A percentile compares a stretch with the other conserved stretches of the same genome.
phyloP scores from a whole-genome alignment of 306 rosid genomes.

The Styphnolobium japonicum region DNA sequence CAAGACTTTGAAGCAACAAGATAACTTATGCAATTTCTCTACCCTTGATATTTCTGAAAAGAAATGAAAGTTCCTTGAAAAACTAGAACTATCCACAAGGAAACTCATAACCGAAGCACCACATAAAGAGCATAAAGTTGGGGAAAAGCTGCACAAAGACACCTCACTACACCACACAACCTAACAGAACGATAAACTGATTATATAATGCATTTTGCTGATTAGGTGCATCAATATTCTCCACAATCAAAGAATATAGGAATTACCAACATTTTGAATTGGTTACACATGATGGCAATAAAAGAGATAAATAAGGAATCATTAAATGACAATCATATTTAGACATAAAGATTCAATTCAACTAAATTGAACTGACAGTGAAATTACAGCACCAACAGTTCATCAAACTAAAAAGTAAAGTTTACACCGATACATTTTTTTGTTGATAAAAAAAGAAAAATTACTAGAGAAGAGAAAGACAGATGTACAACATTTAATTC shows the following conservation, averaged over 20 bases:
- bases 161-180: constrained; percentile 9
- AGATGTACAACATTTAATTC: neutral
- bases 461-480: neutral
- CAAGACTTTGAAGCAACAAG: constrained; percentile 37
- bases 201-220: neutral
- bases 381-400: constrained; percentile 24
- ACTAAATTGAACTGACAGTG: neutral
- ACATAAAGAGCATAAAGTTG: constrained; percentile 15
- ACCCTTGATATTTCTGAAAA: constrained; percentile 31
- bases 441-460: neutral
- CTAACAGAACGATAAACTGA: constrained; percentile 13
- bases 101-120: constrained; percentile 32
- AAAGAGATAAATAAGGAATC: neutral
- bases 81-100: constrained; percentile 32
- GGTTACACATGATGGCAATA: neutral
- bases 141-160: constrained; percentile 18
- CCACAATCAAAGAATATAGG: neutral
- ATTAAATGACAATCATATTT: neutral
- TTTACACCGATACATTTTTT: neutral
- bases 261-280: neutral
- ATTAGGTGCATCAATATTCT: constrained; percentile 10
- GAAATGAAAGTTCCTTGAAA: constrained; percentile 30
- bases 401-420: neutral
- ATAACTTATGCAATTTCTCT: constrained; percentile 31
- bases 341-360: neutral